phyloP scores from a whole-genome alignment of 2,329 filamentous ascomycete species.

The Fusarium pseudonygamai region DNA sequence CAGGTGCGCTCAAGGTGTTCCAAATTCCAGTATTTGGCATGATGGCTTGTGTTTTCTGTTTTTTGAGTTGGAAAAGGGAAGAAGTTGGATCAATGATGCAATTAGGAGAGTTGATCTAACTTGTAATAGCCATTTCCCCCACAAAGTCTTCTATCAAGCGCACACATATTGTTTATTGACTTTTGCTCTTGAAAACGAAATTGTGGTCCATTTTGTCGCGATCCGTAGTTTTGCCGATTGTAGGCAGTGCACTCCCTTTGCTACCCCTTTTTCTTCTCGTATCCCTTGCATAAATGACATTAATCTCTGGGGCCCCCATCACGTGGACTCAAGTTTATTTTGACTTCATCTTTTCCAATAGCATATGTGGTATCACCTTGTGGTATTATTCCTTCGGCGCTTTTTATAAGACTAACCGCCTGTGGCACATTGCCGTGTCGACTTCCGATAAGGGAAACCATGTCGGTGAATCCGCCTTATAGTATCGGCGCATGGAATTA shows the following conservation, averaged over 20 bases:
- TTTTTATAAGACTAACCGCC: background rate
- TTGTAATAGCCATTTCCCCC: background rate
- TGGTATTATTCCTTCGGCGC: background rate
- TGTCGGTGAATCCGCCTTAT: background rate
- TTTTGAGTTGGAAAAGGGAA: too few relatives aligned
- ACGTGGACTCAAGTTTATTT: background rate
- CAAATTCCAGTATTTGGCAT: background rate
- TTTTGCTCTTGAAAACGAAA: background rate
- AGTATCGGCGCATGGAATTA: background rate
- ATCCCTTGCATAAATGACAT: background rate
- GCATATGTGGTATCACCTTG: too few relatives aligned
- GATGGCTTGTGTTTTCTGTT: background rate
- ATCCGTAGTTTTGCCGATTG: background rate
- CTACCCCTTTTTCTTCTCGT: background rate
- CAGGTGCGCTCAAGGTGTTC: background rate
- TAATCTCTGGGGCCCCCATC: background rate
- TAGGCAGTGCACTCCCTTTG: background rate
- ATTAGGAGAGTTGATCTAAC: too few relatives aligned
- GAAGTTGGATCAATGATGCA: fast-evolving
- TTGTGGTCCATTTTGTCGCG: background rate
- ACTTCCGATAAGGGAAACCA: background rate
- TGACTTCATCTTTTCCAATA: background rate
- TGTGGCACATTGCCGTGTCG: background rate
- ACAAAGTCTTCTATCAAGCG: too few relatives aligned
- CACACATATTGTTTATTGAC: background rate